Evolutionary conservation across 2,329 filamentous ascomycete genomes (phyloP), one percentile per base, ranked within the genome.

Genomic region (Penicillium digitatum): DNA sequence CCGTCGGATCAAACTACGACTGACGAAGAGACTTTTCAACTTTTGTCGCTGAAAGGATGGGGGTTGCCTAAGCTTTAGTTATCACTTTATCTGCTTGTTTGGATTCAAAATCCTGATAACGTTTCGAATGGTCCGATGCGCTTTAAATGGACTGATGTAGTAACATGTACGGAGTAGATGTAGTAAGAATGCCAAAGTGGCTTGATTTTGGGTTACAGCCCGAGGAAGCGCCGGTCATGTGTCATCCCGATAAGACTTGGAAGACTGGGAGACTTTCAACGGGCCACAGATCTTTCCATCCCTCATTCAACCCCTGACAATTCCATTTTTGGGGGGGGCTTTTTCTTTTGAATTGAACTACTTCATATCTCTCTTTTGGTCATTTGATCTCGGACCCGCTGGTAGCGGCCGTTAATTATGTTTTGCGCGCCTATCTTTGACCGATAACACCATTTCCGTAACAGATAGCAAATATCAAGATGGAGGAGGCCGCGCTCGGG

Each of bases 31-130:
- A 76, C 81, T n/a, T 79, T 76, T 67, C 72, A 61, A 27, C 72
- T 78, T 71, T 60, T 85, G 62, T 72, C 65, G 29, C 64, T 76
- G 59, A 69, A 73, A 26, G 78, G 76, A 48, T 84, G 82, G 81
- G 80, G 80, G 27, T 69, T 69, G 57, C 54, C 68, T 29, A 71
- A 68, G 54, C 31, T 64, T 52, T 27, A 47, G 53, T 54, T 54
- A 44, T 55, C 43, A 31, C 9, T 14, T 46, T 16, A 12, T 47
- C 44, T 34, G 22, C 6, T n/a, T 18, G 9, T n/a, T 16, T 24
- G n/a, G 14, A 29, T 29, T 22, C 22, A 45, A 5, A 32, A 32
- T 14, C 14, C 18, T 16, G n/a, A 43, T 10, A 46, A n/a, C n/a
- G 6, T 24, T 46, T 34, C 20, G 8, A 34, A 32, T n/a, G 22